Evolutionary conservation across 495 filamentous ascomycete genomes (phyloP).

Genomic region (Bacidia gigantensis): DNA sequence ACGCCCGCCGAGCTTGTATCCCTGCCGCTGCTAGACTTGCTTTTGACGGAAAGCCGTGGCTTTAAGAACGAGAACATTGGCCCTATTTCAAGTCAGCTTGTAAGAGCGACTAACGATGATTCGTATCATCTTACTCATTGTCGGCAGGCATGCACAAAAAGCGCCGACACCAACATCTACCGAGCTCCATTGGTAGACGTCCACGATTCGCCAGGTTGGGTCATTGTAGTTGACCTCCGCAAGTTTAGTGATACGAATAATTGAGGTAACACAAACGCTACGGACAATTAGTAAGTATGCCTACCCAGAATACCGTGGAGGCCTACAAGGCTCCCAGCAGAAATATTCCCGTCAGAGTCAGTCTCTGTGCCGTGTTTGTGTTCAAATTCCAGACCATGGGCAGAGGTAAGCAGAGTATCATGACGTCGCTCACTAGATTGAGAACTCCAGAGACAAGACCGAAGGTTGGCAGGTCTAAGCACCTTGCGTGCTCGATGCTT

Average conservation of each 20-base stretch:
- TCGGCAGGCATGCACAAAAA: slow-evolving; percentile 31
- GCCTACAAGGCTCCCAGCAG: slow-evolving; percentile 26
- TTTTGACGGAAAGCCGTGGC: neutral
- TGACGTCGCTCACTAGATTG: slow-evolving; percentile 24
- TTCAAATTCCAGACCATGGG: slow-evolving; percentile 25
- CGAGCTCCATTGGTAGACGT: slow-evolving; percentile 29
- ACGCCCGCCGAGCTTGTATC: neutral
- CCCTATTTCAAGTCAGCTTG: neutral
- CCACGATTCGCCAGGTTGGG: slow-evolving; percentile 20
- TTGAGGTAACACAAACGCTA: slow-evolving; percentile 21
- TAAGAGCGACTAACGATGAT: neutral
- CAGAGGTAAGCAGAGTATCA: slow-evolving; percentile 25
- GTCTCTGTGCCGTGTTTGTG: slow-evolving; percentile 22
- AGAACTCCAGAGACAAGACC: slow-evolving; percentile 10
- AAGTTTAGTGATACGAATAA: slow-evolving; percentile 14
- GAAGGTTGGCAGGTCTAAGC: slow-evolving; percentile 8
- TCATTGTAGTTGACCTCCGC: slow-evolving; percentile 13
- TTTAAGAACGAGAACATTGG: neutral
- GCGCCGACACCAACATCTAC: slow-evolving; percentile 33
- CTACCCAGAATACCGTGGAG: neutral
- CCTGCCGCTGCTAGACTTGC: neutral
- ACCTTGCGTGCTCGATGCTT: slow-evolving; percentile 4
- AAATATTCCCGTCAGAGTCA: slow-evolving; percentile 23
- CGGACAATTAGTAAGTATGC: neutral
- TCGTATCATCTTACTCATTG: slow-evolving; percentile 10